A percentile compares a stretch with the other conserved stretches of the same genome.
These are phyloP conservation scores for Fusarium albosuccineum DNA, from an alignment of 2,329 filamentous ascomycete species.

Conservation along the genomic window DNA sequence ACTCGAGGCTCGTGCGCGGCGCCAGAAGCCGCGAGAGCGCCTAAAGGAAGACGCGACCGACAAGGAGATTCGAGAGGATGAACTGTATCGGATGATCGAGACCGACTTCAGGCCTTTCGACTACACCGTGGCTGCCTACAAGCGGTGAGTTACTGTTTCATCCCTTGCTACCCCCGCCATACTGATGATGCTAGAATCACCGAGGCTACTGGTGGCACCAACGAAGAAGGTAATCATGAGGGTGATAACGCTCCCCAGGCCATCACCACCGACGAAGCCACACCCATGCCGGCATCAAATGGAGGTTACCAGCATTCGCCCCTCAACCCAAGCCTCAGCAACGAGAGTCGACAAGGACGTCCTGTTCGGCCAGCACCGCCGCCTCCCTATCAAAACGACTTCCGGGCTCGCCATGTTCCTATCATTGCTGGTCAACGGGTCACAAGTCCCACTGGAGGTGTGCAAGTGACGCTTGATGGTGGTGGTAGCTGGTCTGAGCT, in stretches of 20 bases:
- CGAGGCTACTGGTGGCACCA: slow-evolving; percentile 42
- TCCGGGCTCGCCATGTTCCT: slow-evolving; percentile 61
- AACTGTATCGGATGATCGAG: slow-evolving; percentile 94
- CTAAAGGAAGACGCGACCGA: slow-evolving; percentile 95
- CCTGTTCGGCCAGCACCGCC: slow-evolving; percentile 53
- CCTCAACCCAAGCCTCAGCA: slow-evolving; percentile 44
- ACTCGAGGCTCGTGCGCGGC: slow-evolving; percentile 88
- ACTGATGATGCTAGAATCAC: slow-evolving; percentile 54
- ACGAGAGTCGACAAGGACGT: slow-evolving; percentile 44
- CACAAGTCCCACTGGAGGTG: slow-evolving; percentile 82
- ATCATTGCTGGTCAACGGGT: slow-evolving; percentile 75
- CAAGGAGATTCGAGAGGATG: slow-evolving; percentile 94
- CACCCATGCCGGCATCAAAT: slow-evolving; percentile 53
- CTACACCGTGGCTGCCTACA: slow-evolving; percentile 86
- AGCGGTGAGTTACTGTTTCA: slow-evolving; percentile 67
- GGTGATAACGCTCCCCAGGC: slow-evolving; percentile 56
- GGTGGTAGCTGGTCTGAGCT: slow-evolving; percentile 92
- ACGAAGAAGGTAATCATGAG: slow-evolving; percentile 27
- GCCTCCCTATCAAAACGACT: slow-evolving; percentile 62
- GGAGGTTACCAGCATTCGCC: slow-evolving; percentile 43
- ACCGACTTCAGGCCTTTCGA: slow-evolving; percentile 95
- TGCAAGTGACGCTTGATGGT: slow-evolving; percentile 92
- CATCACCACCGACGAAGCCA: slow-evolving; percentile 65
- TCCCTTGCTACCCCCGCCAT: background rate
- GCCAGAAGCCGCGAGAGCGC: slow-evolving; percentile 92